phyloP scores from a whole-genome alignment of 2,329 filamentous ascomycete genomes.

The Aspergillus tamarii region DNA sequence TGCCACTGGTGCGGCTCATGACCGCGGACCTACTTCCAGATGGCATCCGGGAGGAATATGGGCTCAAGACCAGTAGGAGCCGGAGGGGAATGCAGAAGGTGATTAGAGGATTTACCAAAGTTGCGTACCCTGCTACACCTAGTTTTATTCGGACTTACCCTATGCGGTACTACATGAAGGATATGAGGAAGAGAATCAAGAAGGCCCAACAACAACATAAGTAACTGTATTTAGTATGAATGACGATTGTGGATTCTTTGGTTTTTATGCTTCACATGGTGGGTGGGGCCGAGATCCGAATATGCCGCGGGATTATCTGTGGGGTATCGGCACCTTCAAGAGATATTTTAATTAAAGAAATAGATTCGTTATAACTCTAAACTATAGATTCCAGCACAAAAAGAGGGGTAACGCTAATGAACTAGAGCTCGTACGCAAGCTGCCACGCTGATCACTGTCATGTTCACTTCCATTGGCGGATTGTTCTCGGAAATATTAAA shows the following conservation, averaged over 20 bases:
- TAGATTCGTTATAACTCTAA: not conserved
- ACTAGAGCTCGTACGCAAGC: not conserved
- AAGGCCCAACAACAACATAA: not conserved
- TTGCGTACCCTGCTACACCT: slow-evolving; percentile 31
- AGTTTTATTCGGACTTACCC: slow-evolving; percentile 29
- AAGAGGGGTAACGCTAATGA: not conserved
- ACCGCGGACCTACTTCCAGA: slow-evolving; percentile 34
- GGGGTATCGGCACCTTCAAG: not conserved
- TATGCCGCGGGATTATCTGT: not conserved
- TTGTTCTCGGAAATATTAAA: not conserved
- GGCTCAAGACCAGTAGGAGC: slow-evolving; percentile 26
- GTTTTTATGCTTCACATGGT: not conserved
- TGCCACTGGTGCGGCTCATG: slow-evolving; percentile 34
- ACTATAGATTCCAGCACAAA: not conserved
- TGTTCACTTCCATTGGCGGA: not conserved
- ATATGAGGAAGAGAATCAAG: slow-evolving; percentile 29
- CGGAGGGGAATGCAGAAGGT: slow-evolving; percentile 25
- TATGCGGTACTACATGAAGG: slow-evolving; percentile 34
- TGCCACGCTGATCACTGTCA: not conserved
- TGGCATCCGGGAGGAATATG: slow-evolving; percentile 32
- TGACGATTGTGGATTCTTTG: not conserved
- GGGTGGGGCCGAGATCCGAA: not conserved
- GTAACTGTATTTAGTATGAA: not conserved
- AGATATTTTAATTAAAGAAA: not conserved
- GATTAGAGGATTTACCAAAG: slow-evolving; percentile 22